Conservation (phyloP, 306 rosid genomes). For the Cicer yamashitae region DNA sequence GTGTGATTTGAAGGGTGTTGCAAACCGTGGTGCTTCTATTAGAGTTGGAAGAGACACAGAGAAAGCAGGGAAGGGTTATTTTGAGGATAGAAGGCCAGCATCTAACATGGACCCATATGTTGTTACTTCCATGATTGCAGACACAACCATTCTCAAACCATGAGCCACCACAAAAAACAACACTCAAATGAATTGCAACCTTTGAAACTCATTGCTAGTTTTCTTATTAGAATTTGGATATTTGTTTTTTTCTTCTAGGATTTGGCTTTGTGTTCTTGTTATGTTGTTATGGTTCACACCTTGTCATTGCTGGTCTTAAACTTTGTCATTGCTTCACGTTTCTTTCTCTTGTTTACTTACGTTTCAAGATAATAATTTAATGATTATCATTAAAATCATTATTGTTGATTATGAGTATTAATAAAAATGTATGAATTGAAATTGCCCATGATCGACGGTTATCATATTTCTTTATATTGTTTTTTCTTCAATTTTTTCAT, state of each 20-base stretch:
- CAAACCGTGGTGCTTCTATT: conserved; percentile 94
- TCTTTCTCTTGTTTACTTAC: not conserved
- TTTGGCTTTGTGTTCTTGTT: conserved; percentile 12
- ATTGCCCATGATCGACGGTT: not conserved
- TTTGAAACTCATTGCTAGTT: conserved; percentile 24
- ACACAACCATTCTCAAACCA: conserved; percentile 88
- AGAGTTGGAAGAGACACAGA: conserved; percentile 99
- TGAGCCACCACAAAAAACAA: conserved; percentile 31
- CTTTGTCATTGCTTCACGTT: not conserved
- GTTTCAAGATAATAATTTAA: not conserved
- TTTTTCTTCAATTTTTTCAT: too few species aligned
- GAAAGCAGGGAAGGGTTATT: conserved; percentile 87
- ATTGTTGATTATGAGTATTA: conserved; percentile 5
- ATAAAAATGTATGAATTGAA: not conserved
- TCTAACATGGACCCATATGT: conserved; percentile 99
- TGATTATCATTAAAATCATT: not conserved
- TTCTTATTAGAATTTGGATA: not conserved
- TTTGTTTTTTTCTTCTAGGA: not conserved
- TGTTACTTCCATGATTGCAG: conserved; percentile 93
- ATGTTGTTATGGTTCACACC: not conserved
- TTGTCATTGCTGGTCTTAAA: not conserved
- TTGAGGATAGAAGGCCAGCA: conserved; percentile 96
- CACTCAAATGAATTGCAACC: not conserved
- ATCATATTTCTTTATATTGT: too few species aligned
- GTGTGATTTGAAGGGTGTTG: conserved; percentile 72